Evolutionary conservation across 2,329 filamentous ascomycete species (phyloP), one percentile per base, ranked within the genome.

Genomic region (Fusarium chuoi): DNA sequence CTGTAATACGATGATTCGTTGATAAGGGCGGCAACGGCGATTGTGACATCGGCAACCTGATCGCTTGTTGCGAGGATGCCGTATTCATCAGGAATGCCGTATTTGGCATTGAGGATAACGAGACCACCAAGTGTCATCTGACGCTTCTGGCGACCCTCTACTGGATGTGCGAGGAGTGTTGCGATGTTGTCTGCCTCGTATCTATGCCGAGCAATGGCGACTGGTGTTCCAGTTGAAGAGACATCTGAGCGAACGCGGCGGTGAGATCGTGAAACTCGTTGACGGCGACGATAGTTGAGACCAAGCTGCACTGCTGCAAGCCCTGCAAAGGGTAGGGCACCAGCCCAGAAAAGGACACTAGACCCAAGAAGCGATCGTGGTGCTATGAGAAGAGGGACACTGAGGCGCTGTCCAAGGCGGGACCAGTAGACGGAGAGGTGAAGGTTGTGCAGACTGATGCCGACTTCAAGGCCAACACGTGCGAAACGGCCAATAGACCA

Each of bases 71-170:
- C 77, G 74, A 81, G 81, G 20, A 72, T 71, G n/a, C 73, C 71
- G 17, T 78, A 75, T 30, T 78, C 77, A 20, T 79, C 79, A 42
- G 78, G 78, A 22, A 85, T 81, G 28, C 86, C 86, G 65, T 85
- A 88, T 74, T 85, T 87, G 62, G 86, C 87, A 65, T 83, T 84
- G 57, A 86, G 64, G n/a, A 88, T 83, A 18, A 87, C 83, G n/a
- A 88, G 81, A 3, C 84, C 84, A 30, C 83, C 82, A 7, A 78
- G 77, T 28, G 78, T 62, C 52, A 71, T 68, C 54, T 83, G 78
- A 1, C 80, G 79, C n/a, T 78, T 78, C 76, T 86, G 84, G 9
- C 80, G 79, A 2, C 78, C 78, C 52, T 83, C 81, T 13, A 87
- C 82, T 4, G 83, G 81, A 11, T 81, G 79, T 4, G 82, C 81